Base-by-base conservation (phyloP, 352 stramenopile species). In the Globisporangium radiosum region DNA sequence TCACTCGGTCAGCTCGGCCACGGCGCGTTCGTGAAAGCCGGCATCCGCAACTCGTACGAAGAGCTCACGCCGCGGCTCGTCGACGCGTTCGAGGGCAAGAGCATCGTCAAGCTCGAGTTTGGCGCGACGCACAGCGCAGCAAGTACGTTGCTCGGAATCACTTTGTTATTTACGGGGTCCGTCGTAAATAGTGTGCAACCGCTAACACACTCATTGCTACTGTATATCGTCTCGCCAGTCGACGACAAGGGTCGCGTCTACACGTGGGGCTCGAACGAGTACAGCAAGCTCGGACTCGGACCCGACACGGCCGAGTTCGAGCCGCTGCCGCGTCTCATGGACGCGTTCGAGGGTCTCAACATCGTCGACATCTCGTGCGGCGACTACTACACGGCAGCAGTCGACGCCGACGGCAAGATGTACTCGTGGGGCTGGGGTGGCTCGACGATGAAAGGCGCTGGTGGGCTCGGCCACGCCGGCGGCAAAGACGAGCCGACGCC, bases 341-440 rank as follows among this genome's bases (percentile, higher is more conserved):
- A 88, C 51, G 75, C 80, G 14, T 71, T 92, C 17, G 61, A 80
- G 45, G 84, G 80, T 52, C 71, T 94, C 33, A 70, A 83, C 15
- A 87, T 96, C 44, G 83, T 91, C 38, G 78, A 94, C 54, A 75
- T 96, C 38, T 90, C 86, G 36, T 94, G 83, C 59, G 87, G 84
- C 55, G 80, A 95, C 54, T 88, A 87, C 59, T 92, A 94, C 60
- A 97, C 88, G 25, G 84, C 82, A 13, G 89, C 87, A 0, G 76
- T 97, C 13, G 85, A 94, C 57, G 81, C 65, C 42, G 72, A 95
- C 4, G 87, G 88, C 64, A 91, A 92, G 63, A 81, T 95, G 52
- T 97, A 92, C 70, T 92, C 87, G 66, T 97, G 91, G 88, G 91
- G 91, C 38, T 94, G 80, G 83, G 85, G 85, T 57, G 83, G 85